These are phyloP conservation scores for Schizopora paradoxa DNA, from an alignment of 1,284 basidiomycete genomes.

Conservation along the genomic window DNA sequence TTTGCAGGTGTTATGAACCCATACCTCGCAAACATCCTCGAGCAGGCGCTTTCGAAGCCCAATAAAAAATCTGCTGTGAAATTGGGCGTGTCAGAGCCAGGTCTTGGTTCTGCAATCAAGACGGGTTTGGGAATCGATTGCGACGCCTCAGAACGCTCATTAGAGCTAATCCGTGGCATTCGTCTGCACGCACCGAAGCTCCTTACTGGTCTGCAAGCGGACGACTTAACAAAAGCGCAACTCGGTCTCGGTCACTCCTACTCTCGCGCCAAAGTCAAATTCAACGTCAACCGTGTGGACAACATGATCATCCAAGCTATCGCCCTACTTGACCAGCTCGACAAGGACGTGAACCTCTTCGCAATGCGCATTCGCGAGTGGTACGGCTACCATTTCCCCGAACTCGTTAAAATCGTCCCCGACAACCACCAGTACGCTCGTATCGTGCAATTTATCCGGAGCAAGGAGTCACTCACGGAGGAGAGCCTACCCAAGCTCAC, in stretches of 20 bases:
- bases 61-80: conserved; percentile 79
- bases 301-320: conserved; percentile 99
- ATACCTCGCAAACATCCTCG: conserved; percentile 81
- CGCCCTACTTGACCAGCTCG: conserved; percentile 95
- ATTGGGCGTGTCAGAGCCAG: conserved; percentile 81
- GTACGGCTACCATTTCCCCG: conserved; percentile 99
- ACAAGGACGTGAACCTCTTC: conserved; percentile 99
- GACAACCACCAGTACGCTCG: conserved; percentile 97
- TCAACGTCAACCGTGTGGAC: conserved; percentile 99
- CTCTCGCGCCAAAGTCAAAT: conserved; percentile 97
- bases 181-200: conserved; percentile 91
- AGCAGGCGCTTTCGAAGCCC: conserved; percentile 80
- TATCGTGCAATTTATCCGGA: conserved; percentile 83
- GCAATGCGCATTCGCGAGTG: conserved; percentile 98
- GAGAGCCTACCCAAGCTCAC: conserved; percentile 80
- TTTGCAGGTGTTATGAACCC: conserved; percentile 78
- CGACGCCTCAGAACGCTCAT: conserved; percentile 82
- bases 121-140: conserved; percentile 75
- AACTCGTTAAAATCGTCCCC: conserved; percentile 90
- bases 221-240: conserved; percentile 90
- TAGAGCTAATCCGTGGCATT: conserved; percentile 91
- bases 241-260: conserved; percentile 98
- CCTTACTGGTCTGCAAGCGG: conserved; percentile 82
- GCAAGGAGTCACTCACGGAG: conserved; percentile 78
- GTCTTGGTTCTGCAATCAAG: conserved; percentile 80